Conservation (phyloP, 202 grass and related monocot genomes). For the Digitaria exilis region DNA sequence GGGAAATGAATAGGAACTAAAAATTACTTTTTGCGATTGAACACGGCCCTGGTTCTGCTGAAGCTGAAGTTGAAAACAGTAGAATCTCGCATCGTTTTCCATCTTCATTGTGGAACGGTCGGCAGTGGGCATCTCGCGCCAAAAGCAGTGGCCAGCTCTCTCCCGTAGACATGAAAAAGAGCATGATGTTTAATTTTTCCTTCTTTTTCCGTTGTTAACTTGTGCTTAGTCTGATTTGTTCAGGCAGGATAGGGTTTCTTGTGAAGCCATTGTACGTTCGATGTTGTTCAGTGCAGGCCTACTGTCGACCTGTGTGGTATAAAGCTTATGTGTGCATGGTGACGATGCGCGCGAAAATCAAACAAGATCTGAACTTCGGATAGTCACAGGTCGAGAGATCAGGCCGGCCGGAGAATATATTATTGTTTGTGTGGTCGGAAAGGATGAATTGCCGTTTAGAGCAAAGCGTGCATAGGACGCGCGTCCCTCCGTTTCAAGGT, state of each 20-base stretch:
- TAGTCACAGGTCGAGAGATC: background rate
- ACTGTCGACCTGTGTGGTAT: background rate
- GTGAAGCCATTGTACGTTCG: background rate
- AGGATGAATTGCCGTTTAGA: conserved; percentile 24
- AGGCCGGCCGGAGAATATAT: background rate
- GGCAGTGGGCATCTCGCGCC: background rate
- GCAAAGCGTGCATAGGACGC: conserved; percentile 47
- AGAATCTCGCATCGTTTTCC: conserved; percentile 27
- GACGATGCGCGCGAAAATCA: conserved; percentile 34
- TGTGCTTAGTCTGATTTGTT: conserved; percentile 32
- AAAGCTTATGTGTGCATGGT: conserved; percentile 5
- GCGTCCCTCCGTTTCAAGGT: no score
- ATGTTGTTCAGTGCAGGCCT: background rate
- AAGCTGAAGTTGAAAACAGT: background rate
- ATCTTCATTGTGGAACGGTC: background rate
- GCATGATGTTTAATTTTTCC: background rate
- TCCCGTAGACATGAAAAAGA: background rate
- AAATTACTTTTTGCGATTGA: no score
- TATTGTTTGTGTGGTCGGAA: conserved; percentile 46
- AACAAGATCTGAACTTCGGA: conserved; percentile 28
- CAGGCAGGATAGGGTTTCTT: conserved; percentile 12
- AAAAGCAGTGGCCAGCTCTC: background rate
- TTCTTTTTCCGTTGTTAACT: background rate
- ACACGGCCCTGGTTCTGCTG: no score
- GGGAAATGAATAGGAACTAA: no score